Evolutionary conservation across 2,329 filamentous ascomycete species (phyloP).

Genomic region (Trichoderma polysporum): DNA sequence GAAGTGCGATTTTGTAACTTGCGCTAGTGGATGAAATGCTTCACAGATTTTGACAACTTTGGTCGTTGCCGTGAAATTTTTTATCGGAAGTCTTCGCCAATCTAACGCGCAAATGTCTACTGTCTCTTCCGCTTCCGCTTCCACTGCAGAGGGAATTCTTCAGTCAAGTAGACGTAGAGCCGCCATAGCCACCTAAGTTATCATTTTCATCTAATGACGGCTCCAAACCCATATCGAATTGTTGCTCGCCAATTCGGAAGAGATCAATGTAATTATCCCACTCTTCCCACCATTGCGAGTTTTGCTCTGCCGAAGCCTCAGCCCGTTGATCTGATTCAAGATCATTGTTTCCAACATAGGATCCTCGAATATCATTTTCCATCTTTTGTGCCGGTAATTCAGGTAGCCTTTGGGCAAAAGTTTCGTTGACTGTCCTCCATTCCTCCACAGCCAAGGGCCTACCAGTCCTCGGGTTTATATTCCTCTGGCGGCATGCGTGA

Average conservation of each 20-base stretch:
- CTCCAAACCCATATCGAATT: neutral
- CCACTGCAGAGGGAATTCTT: too few relatives aligned
- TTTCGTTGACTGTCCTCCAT: neutral
- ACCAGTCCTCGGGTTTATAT: neutral
- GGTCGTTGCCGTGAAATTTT: too few relatives aligned
- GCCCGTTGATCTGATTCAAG: neutral
- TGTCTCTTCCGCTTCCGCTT: too few relatives aligned
- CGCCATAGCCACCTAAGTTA: too few relatives aligned
- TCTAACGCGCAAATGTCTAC: too few relatives aligned
- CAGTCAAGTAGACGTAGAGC: too few relatives aligned
- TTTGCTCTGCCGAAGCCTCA: neutral
- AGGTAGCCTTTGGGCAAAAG: neutral
- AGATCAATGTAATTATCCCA: neutral
- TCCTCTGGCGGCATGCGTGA: neutral
- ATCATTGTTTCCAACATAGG: neutral
- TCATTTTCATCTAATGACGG: too few relatives aligned
- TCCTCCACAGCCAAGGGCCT: neutral
- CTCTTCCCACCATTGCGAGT: neutral
- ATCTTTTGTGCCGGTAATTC: rapidly evolving
- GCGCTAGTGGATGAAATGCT: too few relatives aligned
- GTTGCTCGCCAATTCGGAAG: neutral
- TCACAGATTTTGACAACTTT: too few relatives aligned
- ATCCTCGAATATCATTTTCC: neutral
- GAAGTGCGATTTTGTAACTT: too few relatives aligned
- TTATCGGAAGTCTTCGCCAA: too few relatives aligned